Evolutionary conservation across 2,329 filamentous ascomycete genomes (phyloP).

Genomic region (Thelonectria rubi): DNA sequence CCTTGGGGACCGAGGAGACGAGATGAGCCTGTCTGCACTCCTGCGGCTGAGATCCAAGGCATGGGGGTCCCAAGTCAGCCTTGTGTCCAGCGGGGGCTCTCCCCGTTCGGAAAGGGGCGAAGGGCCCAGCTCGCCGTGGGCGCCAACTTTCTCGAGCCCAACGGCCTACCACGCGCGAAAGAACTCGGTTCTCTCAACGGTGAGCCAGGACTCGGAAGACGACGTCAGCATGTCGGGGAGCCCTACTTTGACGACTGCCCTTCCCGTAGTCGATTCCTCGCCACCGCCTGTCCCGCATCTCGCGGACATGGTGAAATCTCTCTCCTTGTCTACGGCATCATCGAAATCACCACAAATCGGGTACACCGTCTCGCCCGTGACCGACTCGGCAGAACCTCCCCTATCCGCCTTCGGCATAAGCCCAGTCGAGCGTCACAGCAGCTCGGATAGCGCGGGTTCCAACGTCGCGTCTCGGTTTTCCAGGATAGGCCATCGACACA

Average conservation of each 20-base stretch:
- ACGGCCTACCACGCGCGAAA: constrained; percentile 54
- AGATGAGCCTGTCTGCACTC: constrained; percentile 78
- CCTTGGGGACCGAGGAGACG: constrained; percentile 64
- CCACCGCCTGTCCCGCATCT: constrained; percentile 36
- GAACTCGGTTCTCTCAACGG: constrained; percentile 59
- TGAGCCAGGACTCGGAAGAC: constrained; percentile 58
- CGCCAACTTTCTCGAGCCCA: constrained; percentile 33
- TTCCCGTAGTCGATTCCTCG: constrained; percentile 44
- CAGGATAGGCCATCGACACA: constrained; percentile 58
- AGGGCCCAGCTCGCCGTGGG: constrained; percentile 55
- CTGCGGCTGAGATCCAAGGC: constrained; percentile 77
- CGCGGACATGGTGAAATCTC: constrained; percentile 22
- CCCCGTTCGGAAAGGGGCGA: constrained; percentile 61
- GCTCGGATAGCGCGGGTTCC: constrained; percentile 24
- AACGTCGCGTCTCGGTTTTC: constrained; percentile 27
- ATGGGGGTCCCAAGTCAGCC: constrained; percentile 82
- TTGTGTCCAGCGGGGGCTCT: constrained; percentile 64
- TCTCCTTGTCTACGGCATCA: constrained; percentile 14
- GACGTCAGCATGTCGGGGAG: constrained; percentile 57
- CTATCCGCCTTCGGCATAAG: constrained; percentile 32
- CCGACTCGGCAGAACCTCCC: constrained; percentile 31
- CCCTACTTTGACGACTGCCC: constrained; percentile 59
- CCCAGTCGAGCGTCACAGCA: constrained; percentile 33
- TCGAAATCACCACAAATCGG: constrained; percentile 26
- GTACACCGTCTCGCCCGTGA: constrained; percentile 33